These are phyloP conservation scores for Colletotrichum eleusines DNA, from an alignment of 2,329 filamentous ascomycete genomes.

Conservation along the genomic window DNA sequence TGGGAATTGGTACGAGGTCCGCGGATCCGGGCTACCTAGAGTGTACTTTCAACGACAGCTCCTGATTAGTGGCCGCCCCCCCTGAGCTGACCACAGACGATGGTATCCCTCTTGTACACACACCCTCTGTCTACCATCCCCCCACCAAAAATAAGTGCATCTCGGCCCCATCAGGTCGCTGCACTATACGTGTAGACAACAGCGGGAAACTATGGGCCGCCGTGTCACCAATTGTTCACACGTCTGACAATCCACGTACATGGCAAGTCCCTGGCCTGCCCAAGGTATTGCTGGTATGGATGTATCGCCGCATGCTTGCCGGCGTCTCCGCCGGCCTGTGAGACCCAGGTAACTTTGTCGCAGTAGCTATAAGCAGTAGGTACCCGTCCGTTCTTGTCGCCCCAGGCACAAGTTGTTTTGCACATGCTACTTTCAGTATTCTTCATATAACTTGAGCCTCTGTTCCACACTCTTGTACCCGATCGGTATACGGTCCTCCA, in stretches of 20 bases:
- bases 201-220: constrained; percentile 22
- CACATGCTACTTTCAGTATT: constrained; percentile 33
- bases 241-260: constrained; percentile 35
- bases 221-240: constrained; percentile 31
- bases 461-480: constrained; percentile 34
- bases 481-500: constrained; percentile 15
- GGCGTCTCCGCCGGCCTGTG: constrained; percentile 35
- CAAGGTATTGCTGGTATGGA: constrained; percentile 32
- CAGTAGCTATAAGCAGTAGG: constrained; percentile 34
- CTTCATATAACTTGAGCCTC: constrained; percentile 30
- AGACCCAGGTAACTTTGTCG: constrained; percentile 37
- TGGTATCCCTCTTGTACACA: constrained; percentile 26
- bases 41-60: constrained; percentile 27
- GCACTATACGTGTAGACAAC: constrained; percentile 26
- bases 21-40: constrained; percentile 21
- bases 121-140: constrained; percentile 6
- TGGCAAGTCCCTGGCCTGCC: constrained; percentile 23
- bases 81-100: constrained; percentile 2
- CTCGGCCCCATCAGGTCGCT: constrained; percentile 26
- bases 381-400: constrained; percentile 41
- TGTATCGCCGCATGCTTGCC: constrained; percentile 35
- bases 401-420: constrained; percentile 24
- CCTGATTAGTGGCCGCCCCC: constrained; percentile 1
- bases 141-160: constrained; percentile 30
- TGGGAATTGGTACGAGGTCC: constrained; percentile 28